Percentiles rank a stretch among this genome's conserved stretches.
phyloP scores from a whole-genome alignment of 768 basidiomycete species.

The Lactifluus volemus region DNA sequence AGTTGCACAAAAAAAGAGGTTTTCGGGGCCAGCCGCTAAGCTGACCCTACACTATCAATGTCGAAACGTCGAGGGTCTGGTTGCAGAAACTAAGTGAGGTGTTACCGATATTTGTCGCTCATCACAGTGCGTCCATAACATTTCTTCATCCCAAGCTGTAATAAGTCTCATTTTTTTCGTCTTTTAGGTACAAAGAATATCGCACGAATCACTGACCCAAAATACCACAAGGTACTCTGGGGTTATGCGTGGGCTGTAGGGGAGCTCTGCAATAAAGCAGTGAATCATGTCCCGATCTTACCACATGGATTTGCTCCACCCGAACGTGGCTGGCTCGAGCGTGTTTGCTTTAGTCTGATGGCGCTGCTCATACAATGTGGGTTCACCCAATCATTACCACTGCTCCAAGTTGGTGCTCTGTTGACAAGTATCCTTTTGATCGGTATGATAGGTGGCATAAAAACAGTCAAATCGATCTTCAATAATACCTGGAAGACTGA shows the following conservation, averaged over 20 bases:
- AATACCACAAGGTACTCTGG: background rate
- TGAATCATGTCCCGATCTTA: too few relatives aligned
- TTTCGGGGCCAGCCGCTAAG: too few relatives aligned
- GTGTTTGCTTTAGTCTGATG: background rate
- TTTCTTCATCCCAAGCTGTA: background rate
- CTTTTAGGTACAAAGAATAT: background rate
- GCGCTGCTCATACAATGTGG: conserved; percentile 4
- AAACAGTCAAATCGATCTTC: conserved; percentile 4
- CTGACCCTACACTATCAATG: too few relatives aligned
- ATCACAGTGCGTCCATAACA: background rate
- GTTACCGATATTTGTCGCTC: background rate
- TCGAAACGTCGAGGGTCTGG: background rate
- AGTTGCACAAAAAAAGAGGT: too few relatives aligned
- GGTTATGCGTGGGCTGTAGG: background rate
- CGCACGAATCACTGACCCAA: background rate
- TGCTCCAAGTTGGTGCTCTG: too few relatives aligned
- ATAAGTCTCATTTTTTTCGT: background rate
- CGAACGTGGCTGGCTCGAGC: background rate
- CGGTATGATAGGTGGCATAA: background rate
- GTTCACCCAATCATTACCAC: background rate
- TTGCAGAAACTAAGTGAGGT: background rate
- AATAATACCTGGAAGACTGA: background rate
- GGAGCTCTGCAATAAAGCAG: background rate
- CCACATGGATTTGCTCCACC: background rate
- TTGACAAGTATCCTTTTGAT: background rate